A percentile compares a stretch with the other conserved stretches of the same genome.
These are phyloP conservation scores for Gracilaria caudata DNA, from an alignment of 23 red algal species.

Conservation along the genomic window DNA sequence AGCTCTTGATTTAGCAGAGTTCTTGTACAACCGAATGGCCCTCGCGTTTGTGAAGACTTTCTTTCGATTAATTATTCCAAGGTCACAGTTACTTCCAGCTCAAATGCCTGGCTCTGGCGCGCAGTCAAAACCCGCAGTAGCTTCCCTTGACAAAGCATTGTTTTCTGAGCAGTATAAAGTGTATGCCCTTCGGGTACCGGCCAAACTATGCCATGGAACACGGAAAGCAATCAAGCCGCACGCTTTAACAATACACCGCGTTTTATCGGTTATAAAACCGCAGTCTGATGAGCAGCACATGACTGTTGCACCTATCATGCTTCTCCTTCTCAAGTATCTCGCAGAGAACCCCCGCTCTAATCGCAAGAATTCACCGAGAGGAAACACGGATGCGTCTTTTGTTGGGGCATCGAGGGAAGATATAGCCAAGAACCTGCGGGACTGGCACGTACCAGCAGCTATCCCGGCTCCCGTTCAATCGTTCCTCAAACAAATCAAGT, in stretches of 20 bases:
- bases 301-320: slow-evolving; percentile 12
- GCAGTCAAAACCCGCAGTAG: background rate
- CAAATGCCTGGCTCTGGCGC: background rate
- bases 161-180: slow-evolving; percentile 29
- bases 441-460: background rate
- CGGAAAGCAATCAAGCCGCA: slow-evolving; percentile 48
- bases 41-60: slow-evolving; percentile 7
- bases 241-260: slow-evolving; percentile 50
- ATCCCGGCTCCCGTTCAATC: background rate
- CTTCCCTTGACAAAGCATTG: slow-evolving; percentile 13
- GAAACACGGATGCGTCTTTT: slow-evolving; percentile 4
- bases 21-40: background rate
- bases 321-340: slow-evolving; percentile 25
- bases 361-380: background rate
- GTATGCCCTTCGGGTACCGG: slow-evolving; percentile 43
- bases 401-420: background rate
- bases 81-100: background rate
- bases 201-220: slow-evolving; percentile 47
- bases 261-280: slow-evolving; percentile 38
- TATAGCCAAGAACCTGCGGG: background rate
- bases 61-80: background rate
- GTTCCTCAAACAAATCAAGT: slow-evolving; percentile 25
- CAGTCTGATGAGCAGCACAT: background rate
- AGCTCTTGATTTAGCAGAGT: background rate
- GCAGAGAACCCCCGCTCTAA: background rate